Evolutionary conservation across 2,329 filamentous ascomycete species (phyloP).

Genomic region (Colletotrichum cereale): DNA sequence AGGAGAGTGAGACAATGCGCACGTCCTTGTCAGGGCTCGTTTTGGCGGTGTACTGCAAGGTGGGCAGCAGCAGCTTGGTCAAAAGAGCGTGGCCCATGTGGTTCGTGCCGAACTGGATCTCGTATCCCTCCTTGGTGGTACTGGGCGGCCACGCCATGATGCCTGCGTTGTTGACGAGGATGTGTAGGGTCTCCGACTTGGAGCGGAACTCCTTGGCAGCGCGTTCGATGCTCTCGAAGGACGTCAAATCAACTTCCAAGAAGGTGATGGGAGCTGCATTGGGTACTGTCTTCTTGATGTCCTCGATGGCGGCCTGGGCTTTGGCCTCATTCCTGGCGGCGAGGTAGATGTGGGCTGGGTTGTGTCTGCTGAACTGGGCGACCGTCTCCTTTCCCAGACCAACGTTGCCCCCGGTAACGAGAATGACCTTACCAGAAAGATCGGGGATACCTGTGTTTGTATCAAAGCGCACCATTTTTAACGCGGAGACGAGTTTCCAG

Average conservation of each 20-base stretch:
- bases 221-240: conserved; percentile 56
- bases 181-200: conserved; percentile 53
- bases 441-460: conserved; percentile 35
- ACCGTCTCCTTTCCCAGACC: conserved; percentile 44
- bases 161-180: conserved; percentile 62
- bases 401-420: conserved; percentile 45
- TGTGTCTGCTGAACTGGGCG: conserved; percentile 36
- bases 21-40: conserved; percentile 28
- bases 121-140: conserved; percentile 60
- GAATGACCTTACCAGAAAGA: conserved; percentile 47
- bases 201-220: conserved; percentile 54
- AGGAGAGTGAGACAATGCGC: conserved; percentile 40
- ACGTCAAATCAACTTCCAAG: conserved; percentile 59
- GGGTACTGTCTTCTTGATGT: conserved; percentile 48
- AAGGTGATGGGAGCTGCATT: conserved; percentile 44
- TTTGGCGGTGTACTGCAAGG: conserved; percentile 47
- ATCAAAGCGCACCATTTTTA: conserved; percentile 30
- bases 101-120: conserved; percentile 63
- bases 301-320: conserved; percentile 51
- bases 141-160: conserved; percentile 54
- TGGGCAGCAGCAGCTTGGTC: conserved; percentile 52
- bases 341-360: conserved; percentile 39
- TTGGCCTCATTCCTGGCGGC: conserved; percentile 43
- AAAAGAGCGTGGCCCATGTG: conserved; percentile 63
- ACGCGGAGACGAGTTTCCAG: too few relatives aligned